These are phyloP conservation scores for Xanthoconium stramineum DNA, from an alignment of 768 basidiomycete species.

Conservation along the genomic window DNA sequence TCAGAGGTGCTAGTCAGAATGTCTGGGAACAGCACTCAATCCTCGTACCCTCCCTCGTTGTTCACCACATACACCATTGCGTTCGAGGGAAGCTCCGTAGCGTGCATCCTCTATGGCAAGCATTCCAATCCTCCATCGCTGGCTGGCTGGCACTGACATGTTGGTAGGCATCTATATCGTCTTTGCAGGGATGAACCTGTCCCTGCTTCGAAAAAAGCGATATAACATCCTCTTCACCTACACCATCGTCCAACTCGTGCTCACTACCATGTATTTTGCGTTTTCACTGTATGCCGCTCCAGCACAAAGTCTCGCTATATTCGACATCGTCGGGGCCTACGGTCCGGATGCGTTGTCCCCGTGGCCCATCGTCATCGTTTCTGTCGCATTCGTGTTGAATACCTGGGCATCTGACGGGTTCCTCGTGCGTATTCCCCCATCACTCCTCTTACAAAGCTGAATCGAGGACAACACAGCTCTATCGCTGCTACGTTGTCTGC, in stretches of 20 bases:
- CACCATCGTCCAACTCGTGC: conserved; percentile 11
- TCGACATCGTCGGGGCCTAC: conserved; percentile 4
- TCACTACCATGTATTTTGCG: conserved; percentile 20
- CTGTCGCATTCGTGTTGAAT: conserved; percentile 16
- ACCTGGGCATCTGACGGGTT: conserved; percentile 23
- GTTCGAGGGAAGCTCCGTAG: conserved; percentile 20
- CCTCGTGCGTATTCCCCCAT: conserved; percentile 11
- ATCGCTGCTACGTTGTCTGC: conserved; percentile 24
- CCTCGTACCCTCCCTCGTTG: conserved; percentile 7
- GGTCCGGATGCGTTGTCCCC: conserved; percentile 12
- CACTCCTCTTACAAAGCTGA: neutral
- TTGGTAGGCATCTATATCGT: conserved; percentile 14
- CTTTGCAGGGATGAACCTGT: conserved; percentile 11
- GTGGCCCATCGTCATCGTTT: conserved; percentile 14
- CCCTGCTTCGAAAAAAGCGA: conserved; percentile 13
- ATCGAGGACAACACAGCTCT: conserved; percentile 6
- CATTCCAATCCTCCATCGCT: neutral
- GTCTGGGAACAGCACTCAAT: conserved; percentile 11
- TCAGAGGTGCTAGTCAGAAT: too few relatives aligned
- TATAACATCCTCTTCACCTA: conserved; percentile 15
- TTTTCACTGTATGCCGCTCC: conserved; percentile 19
- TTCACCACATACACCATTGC: conserved; percentile 21
- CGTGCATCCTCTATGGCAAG: conserved; percentile 19
- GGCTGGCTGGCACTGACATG: neutral
- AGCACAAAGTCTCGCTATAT: conserved; percentile 9